phyloP scores from a whole-genome alignment of 164 flowering plant species.

The Annona cherimola region DNA sequence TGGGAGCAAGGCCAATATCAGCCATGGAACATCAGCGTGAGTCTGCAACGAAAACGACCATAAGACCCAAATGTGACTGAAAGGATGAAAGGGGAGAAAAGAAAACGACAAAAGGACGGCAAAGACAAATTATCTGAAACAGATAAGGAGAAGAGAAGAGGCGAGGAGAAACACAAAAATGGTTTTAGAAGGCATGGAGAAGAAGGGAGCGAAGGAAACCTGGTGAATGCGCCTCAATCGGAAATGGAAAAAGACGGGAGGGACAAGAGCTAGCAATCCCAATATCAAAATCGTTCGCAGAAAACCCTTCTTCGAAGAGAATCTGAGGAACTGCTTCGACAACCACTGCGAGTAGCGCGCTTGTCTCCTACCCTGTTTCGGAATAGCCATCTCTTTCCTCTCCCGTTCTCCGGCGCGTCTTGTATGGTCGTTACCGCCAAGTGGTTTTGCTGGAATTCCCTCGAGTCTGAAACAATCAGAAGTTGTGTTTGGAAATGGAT shows the following conservation, averaged over 20 bases:
- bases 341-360: not conserved
- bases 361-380: slow-evolving; percentile 8
- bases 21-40: not conserved
- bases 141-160: slow-evolving; percentile 76
- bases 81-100: not conserved
- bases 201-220: too few species aligned
- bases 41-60: not conserved
- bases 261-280: not conserved
- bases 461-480: too few species aligned
- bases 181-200: slow-evolving; percentile 17
- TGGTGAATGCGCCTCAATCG: too few species aligned
- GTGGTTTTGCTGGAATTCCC: too few species aligned
- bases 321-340: slow-evolving; percentile 14
- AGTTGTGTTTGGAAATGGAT: too few species aligned
- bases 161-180: slow-evolving; percentile 60
- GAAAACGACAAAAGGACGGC: not conserved
- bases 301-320: slow-evolving; percentile 10
- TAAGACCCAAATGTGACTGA: not conserved
- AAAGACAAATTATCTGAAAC: slow-evolving; percentile 43
- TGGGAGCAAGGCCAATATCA: not conserved
- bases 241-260: too few species aligned
- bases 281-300: slow-evolving; percentile 18
- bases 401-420: not conserved
- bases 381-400: slow-evolving; percentile 14
- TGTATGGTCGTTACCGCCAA: too few species aligned